Evolutionary conservation across 495 filamentous ascomycete species (phyloP), one percentile per base, ranked within the genome.

Genomic region (Penicillium coffeae): DNA sequence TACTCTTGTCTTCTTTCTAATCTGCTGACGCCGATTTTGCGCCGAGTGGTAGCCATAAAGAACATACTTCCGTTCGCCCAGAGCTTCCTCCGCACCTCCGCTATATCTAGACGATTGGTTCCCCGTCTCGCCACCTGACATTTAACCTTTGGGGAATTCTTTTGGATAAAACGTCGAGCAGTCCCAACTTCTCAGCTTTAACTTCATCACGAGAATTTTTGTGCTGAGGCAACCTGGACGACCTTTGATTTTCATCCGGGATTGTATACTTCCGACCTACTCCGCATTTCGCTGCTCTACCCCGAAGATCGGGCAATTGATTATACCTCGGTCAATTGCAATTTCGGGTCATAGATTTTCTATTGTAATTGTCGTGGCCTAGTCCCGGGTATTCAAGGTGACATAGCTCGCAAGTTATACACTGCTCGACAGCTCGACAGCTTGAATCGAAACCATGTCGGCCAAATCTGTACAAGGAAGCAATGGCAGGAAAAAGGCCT

Each of bases 401-500:
- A n/a, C 8, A 30, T 30, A 30, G 25, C 25, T 10, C 25, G 25
- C 25, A 10, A 30, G 25, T 42, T 34, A 6, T 42, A 39, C 37
- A 18, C 38, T 43, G 21, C 30, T 39, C 44, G n/a, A n/a, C 54
- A 56, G 32, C 40, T 47, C 44, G n/a, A n/a, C n/a, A n/a, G n/a
- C n/a, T n/a, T n/a, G n/a, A 55, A 51, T 46, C 37, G 20, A 46
- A 60, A 68, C 21, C 52, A 88, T 89, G 85, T 82, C 84, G 47
- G 79, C 83, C 37, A 86, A 83, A 57, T 78, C 55, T 52, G 69
- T 64, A 22, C 76, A 78, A 59, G 73, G 74, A 58, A 73, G 76
- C 40, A 80, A 86, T 63, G 81, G 84, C 66, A 90, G 85, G 69
- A 82, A 88, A 76, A 84, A 86, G 59, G 77, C 44, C 33, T 89